These are phyloP conservation scores for Crithidia expoeki DNA, from an alignment of 208 protist genomes.

Conservation along the genomic window DNA sequence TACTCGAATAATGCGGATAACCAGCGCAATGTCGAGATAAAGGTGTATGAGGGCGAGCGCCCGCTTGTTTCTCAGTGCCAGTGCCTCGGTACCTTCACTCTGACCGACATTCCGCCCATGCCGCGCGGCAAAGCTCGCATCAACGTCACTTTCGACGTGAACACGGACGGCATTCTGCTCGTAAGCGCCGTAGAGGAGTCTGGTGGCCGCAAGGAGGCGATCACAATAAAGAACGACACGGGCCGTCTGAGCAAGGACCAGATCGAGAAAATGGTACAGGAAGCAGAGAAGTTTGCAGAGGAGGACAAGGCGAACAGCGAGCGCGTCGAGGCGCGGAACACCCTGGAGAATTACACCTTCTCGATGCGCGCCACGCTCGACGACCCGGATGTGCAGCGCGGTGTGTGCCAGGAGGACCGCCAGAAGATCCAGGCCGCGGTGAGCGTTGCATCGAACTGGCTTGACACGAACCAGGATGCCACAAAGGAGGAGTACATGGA, in stretches of 20 bases:
- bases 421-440: constrained; percentile 60
- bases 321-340: constrained; percentile 93
- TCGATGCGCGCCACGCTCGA: constrained; percentile 71
- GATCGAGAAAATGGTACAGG: constrained; percentile 96
- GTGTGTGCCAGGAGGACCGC: constrained; percentile 46
- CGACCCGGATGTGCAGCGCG: constrained; percentile 59
- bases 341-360: constrained; percentile 90
- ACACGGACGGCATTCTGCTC: constrained; percentile 98
- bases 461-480: constrained; percentile 64
- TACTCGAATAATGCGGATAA: constrained; percentile 90
- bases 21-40: constrained; percentile 90
- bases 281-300: constrained; percentile 93
- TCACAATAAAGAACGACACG: constrained; percentile 97
- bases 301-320: constrained; percentile 90
- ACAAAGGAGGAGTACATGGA: constrained; percentile 94
- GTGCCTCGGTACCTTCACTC: constrained; percentile 94
- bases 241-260: constrained; percentile 95
- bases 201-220: constrained; percentile 86
- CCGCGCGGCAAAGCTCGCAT: constrained; percentile 96
- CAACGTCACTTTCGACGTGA: constrained; percentile 99
- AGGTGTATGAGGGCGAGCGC: constrained; percentile 96
- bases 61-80: constrained; percentile 92
- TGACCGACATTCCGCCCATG: constrained; percentile 83
- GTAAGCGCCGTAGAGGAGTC: constrained; percentile 95
- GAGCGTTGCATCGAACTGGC: constrained; percentile 55